Conservation (phyloP, 176 grass and related monocot genomes). For the Juncus inflexus region DNA sequence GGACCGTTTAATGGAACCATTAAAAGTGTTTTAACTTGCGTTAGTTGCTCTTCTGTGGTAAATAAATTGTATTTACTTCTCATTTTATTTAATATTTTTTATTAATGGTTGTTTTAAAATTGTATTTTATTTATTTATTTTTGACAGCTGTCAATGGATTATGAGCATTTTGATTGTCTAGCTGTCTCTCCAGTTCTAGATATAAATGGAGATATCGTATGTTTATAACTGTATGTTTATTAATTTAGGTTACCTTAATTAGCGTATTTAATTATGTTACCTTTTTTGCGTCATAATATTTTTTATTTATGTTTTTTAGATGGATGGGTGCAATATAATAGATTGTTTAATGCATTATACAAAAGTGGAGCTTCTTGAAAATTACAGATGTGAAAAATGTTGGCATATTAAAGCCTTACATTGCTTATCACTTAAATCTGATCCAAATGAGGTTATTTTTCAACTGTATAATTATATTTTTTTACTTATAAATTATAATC, state of each 20-base stretch:
- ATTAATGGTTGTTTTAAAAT: background rate
- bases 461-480: conserved; percentile 7
- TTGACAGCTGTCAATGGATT: conserved; percentile 69
- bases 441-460: conserved; percentile 54
- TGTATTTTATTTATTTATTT: conserved; percentile 27
- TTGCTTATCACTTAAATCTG: conserved; percentile 48
- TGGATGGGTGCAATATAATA: conserved; percentile 57
- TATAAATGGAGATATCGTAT: conserved; percentile 80
- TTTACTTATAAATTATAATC: background rate
- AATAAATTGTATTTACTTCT: conserved; percentile 27
- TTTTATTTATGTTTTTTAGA: conserved; percentile 40
- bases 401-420: conserved; percentile 83
- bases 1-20: conserved; percentile 82
- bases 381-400: conserved; percentile 66
- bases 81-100: background rate
- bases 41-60: conserved; percentile 85
- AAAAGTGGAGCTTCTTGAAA: conserved; percentile 67
- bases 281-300: conserved; percentile 28
- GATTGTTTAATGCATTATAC: conserved; percentile 77
- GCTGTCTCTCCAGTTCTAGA: conserved; percentile 61
- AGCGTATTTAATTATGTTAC: conserved; percentile 4
- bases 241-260: conserved; percentile 6
- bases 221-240: conserved; percentile 35
- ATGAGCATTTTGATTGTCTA: conserved; percentile 79
- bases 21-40: conserved; percentile 88